Percentiles rank a stretch among this genome's conserved stretches.
These are phyloP conservation scores for Nakaseomyces sp. DNA, from an alignment of 1,139 yeast species.

Conservation along the genomic window DNA sequence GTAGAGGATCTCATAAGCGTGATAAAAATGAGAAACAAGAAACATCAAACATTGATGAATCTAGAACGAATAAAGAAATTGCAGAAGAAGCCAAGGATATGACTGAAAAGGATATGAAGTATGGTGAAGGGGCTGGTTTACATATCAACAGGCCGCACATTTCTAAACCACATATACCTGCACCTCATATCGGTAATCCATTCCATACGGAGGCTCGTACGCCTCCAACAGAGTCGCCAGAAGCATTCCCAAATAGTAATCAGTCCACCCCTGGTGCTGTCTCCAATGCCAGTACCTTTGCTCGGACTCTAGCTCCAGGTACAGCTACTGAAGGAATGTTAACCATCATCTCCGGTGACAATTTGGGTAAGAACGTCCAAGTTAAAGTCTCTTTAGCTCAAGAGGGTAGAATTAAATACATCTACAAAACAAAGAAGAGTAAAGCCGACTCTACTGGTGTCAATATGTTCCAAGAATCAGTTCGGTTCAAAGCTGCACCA, in stretches of 20 bases:
- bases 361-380: slow-evolving; percentile 36
- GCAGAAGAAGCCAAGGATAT: slow-evolving; percentile 4
- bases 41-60: neutral
- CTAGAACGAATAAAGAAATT: slow-evolving; percentile 4
- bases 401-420: slow-evolving; percentile 44
- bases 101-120: slow-evolving; percentile 3
- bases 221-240: neutral
- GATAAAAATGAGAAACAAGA: neutral
- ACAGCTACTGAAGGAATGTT: slow-evolving; percentile 47
- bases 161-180: neutral
- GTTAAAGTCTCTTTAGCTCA: slow-evolving; percentile 48
- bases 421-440: slow-evolving; percentile 55
- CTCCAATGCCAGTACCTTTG: slow-evolving; percentile 31
- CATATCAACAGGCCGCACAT: neutral
- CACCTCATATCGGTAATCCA: neutral
- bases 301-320: slow-evolving; percentile 35
- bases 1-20: neutral
- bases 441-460: slow-evolving; percentile 44
- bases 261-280: slow-evolving; percentile 3
- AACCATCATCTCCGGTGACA: slow-evolving; percentile 37
- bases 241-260: neutral
- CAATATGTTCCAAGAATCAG: slow-evolving; percentile 55
- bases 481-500: slow-evolving; percentile 57
- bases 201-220: neutral
- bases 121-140: neutral